phyloP scores from a whole-genome alignment of 2,329 filamentous ascomycete species.

The Zasmidium citrigriseum region DNA sequence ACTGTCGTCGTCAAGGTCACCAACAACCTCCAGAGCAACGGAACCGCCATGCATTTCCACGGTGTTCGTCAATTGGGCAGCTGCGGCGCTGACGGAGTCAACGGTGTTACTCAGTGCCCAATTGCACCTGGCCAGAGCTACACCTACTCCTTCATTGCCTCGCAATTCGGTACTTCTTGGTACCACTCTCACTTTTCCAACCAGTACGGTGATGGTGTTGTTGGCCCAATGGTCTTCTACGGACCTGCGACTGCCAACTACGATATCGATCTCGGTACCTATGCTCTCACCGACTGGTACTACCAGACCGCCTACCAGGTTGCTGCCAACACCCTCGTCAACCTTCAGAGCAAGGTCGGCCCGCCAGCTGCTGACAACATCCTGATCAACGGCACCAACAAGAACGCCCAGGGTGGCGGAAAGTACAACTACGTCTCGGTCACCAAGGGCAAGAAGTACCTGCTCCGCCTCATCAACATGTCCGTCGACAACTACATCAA shows the following conservation, averaged over 20 bases:
- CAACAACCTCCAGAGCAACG: slow-evolving; percentile 40
- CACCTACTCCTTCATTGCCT: slow-evolving; percentile 38
- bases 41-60: slow-evolving; percentile 46
- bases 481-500: slow-evolving; percentile 43
- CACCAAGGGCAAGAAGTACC: slow-evolving; percentile 43
- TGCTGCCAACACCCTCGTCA: slow-evolving; percentile 30
- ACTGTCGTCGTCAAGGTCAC: slow-evolving; percentile 36
- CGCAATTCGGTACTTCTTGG: slow-evolving; percentile 43
- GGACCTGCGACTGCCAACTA: slow-evolving; percentile 60
- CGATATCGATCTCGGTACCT: slow-evolving; percentile 61
- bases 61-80: slow-evolving; percentile 38
- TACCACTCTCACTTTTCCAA: slow-evolving; percentile 61
- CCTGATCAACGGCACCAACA: slow-evolving; percentile 17
- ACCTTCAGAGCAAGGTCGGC: slow-evolving; percentile 35
- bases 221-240: slow-evolving; percentile 62
- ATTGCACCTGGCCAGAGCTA: slow-evolving; percentile 19
- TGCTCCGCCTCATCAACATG: slow-evolving; percentile 44
- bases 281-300: slow-evolving; percentile 63
- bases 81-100: slow-evolving; percentile 36
- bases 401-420: slow-evolving; percentile 17
- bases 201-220: slow-evolving; percentile 59
- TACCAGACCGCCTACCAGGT: slow-evolving; percentile 33
- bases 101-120: slow-evolving; percentile 23
- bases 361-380: slow-evolving; percentile 19
- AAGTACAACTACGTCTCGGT: slow-evolving; percentile 11